Evolutionary conservation across 257 asterid genomes (phyloP), one percentile per base, ranked within the genome.

Genomic region (Osmanthus fragrans): DNA sequence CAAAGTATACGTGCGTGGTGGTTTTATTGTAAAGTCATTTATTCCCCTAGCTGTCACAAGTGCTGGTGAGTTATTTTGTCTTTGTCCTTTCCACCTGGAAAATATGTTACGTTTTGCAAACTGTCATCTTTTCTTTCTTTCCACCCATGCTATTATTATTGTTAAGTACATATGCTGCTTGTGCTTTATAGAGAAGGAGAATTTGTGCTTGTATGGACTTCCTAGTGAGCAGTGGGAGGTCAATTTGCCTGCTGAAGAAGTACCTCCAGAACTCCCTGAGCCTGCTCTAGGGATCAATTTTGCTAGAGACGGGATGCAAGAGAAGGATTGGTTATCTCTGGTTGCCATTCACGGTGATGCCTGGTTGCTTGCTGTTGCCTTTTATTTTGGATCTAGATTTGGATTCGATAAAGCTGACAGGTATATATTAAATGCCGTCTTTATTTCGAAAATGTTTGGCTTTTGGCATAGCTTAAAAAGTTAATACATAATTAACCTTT

Each of bases 251-350:
- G 86, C 86, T 27, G 86, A 87, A 36, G 87, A 87, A 73, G 82
- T 83, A 34, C 91, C 91, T 73, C 87, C 87, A 12, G 85, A 85
- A 76, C 84, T 87, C 16, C 91, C 91, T 2, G 91, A 85, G 65
- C 91, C 89, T 76, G 89, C 84, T 76, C 51, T 85, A 58, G 90
- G 90, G 65, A 84, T 87, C 65, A 82, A 84, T 83, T 87, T 82
- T 76, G 83, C 88, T 21, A 82, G 90, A 76, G 88, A 82, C 3
- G 88, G 87, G 39, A 84, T 87, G 90, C 80, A 76, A 77, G 84
- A 73, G 21, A 87, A 87, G 49, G 88, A 87, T 40, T 87, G 88
- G 90, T 42, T 87, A 60, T 81, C 90, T 23, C 75, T 82, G 33
- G 83, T 87, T 47, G 84, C 88, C 51, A 82, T 76, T 42, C 90